A percentile compares a stretch with the other conserved stretches of the same genome.
Conservation (phyloP, 805 yeast genomes). For the Ogataea pilisensis region DNA sequence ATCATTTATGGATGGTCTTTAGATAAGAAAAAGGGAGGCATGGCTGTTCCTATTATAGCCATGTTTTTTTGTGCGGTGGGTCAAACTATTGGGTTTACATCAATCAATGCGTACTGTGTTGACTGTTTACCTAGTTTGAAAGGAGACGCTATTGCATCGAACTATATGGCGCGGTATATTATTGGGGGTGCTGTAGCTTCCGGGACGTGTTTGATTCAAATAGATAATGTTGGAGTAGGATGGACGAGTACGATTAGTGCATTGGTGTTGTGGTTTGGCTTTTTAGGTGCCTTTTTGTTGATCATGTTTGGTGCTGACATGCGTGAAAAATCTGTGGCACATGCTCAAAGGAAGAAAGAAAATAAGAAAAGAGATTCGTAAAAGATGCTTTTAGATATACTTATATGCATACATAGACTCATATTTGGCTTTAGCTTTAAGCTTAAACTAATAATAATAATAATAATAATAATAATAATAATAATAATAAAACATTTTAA, state of each 20-base stretch:
- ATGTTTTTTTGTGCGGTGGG: slow-evolving; percentile 47
- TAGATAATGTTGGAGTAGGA: slow-evolving; percentile 50
- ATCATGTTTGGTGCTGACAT: slow-evolving; percentile 38
- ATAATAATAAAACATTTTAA: too few relatives aligned
- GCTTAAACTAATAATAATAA: background rate
- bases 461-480: too few relatives aligned
- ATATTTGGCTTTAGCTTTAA: too few relatives aligned
- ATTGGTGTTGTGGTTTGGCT: slow-evolving; percentile 37
- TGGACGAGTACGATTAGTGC: slow-evolving; percentile 53
- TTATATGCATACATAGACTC: too few relatives aligned
- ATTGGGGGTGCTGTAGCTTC: slow-evolving; percentile 47
- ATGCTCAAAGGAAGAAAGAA: slow-evolving; percentile 1
- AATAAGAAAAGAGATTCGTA: background rate
- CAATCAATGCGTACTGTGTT: slow-evolving; percentile 53
- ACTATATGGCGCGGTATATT: slow-evolving; percentile 46
- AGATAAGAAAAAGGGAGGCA: slow-evolving; percentile 47
- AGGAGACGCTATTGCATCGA: slow-evolving; percentile 54
- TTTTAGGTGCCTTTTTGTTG: slow-evolving; percentile 29
- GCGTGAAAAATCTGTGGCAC: slow-evolving; percentile 21
- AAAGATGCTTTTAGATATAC: too few relatives aligned
- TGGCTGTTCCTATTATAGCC: slow-evolving; percentile 48
- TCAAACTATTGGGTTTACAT: slow-evolving; percentile 50
- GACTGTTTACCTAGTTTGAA: slow-evolving; percentile 52
- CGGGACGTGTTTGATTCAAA: slow-evolving; percentile 43
- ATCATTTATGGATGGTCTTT: slow-evolving; percentile 53